phyloP scores from a whole-genome alignment of 2,329 filamentous ascomycete species.

The Graphilbum fragrans region DNA sequence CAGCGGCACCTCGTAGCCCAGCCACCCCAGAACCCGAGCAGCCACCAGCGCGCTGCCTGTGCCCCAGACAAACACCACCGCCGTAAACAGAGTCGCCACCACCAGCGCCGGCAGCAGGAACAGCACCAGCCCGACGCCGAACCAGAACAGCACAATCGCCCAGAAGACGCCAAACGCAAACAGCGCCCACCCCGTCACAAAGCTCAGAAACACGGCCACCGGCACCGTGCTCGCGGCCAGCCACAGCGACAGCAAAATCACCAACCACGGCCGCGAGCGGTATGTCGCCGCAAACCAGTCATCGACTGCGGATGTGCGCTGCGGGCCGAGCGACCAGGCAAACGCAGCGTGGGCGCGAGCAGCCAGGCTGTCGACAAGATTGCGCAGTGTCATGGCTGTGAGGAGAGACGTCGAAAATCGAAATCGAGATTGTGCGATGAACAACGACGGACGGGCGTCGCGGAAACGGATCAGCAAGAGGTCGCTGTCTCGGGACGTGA shows the following conservation, averaged over 20 bases:
- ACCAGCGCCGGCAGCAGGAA: conserved; percentile 9
- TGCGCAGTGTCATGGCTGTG: conserved; percentile 1
- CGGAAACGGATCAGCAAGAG: too few species aligned
- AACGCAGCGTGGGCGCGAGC: neutral
- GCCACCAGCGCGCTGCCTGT: conserved; percentile 1
- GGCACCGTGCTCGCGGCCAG: conserved; percentile 5
- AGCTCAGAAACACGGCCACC: conserved; percentile 4
- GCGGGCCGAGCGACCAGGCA: conserved; percentile 1
- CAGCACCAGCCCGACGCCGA: conserved; percentile 7
- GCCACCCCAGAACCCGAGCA: conserved; percentile 1
- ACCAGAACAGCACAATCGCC: conserved; percentile 10
- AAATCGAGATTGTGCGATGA: neutral
- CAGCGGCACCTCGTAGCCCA: conserved; percentile 2
- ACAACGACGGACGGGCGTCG: too few species aligned
- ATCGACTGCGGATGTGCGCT: conserved; percentile 1
- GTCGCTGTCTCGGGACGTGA: too few species aligned
- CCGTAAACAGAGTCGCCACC: conserved; percentile 5
- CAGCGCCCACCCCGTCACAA: conserved; percentile 7
- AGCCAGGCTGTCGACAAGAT: neutral
- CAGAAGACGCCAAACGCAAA: conserved; percentile 8
- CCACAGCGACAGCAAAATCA: conserved; percentile 4
- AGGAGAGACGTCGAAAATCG: neutral
- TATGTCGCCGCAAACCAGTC: conserved; percentile 1
- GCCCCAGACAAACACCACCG: conserved; percentile 7
- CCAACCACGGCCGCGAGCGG: conserved; percentile 5